Conservation (phyloP, 2,329 filamentous ascomycete species). For the Mycosphaerelloides madeirae region DNA sequence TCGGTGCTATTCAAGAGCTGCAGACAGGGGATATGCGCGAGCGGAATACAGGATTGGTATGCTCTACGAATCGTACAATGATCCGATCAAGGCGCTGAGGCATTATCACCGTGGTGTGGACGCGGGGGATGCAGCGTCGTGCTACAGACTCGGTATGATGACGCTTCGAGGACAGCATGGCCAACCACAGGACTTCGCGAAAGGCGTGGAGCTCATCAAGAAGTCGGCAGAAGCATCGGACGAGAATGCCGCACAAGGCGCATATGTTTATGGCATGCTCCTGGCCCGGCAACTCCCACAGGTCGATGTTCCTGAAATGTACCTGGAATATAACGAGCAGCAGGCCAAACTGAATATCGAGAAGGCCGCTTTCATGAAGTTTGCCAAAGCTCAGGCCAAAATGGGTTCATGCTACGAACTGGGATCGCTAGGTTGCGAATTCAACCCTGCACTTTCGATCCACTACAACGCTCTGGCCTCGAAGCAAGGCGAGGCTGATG, state of each 20-base stretch:
- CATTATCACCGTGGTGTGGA: constrained; percentile 83
- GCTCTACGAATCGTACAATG: constrained; percentile 94
- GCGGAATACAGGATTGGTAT: constrained; percentile 97
- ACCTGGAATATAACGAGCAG: constrained; percentile 66
- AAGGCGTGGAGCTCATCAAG: constrained; percentile 76
- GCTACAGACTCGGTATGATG: constrained; percentile 92
- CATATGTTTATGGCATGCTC: constrained; percentile 86
- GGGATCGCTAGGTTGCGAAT: constrained; percentile 88
- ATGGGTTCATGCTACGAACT: constrained; percentile 96
- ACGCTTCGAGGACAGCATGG: constrained; percentile 89
- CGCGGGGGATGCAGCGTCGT: constrained; percentile 80
- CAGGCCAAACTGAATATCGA: constrained; percentile 83
- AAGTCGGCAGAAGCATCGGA: constrained; percentile 81
- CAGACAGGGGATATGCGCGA: constrained; percentile 76
- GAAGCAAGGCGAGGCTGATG: constrained; percentile 86
- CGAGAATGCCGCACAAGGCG: constrained; percentile 93
- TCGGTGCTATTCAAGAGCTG: constrained; percentile 76
- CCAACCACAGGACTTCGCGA: constrained; percentile 72
- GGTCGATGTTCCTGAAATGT: constrained; percentile 69
- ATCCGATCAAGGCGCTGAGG: constrained; percentile 81
- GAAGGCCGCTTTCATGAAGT: constrained; percentile 92
- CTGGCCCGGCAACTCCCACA: constrained; percentile 87
- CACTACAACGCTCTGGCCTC: constrained; percentile 95
- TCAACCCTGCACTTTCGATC: constrained; percentile 84
- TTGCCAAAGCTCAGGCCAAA: constrained; percentile 92